phyloP scores from a whole-genome alignment of 2,329 filamentous ascomycete genomes.

The Scedosporium boydii region DNA sequence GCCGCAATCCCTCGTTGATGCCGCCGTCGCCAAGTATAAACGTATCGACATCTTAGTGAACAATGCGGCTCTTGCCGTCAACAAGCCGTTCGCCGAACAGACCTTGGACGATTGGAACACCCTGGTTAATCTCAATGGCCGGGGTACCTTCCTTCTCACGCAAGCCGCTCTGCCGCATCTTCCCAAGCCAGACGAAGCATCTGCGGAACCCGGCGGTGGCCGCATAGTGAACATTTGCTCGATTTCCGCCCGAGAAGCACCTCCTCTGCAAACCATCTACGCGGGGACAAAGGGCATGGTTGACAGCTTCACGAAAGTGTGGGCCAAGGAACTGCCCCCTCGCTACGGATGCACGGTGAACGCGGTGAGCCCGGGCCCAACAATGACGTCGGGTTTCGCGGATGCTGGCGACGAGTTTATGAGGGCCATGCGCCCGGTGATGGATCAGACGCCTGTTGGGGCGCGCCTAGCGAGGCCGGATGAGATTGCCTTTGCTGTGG shows the following conservation, averaged over 20 bases:
- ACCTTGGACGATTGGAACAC: conserved; percentile 27
- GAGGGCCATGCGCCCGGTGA: conserved; percentile 27
- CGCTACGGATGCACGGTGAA: conserved; percentile 37
- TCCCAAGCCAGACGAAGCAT: neutral
- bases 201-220: conserved; percentile 15
- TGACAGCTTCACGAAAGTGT: conserved; percentile 33
- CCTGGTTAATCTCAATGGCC: conserved; percentile 30
- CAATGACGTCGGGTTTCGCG: conserved; percentile 26
- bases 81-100: conserved; percentile 25
- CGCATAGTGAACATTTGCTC: conserved; percentile 34
- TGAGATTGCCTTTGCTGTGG: conserved; percentile 37
- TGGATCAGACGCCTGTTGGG: conserved; percentile 32
- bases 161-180: conserved; percentile 28
- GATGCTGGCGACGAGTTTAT: conserved; percentile 15
- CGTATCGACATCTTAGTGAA: conserved; percentile 30
- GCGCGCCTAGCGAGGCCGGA: conserved; percentile 29
- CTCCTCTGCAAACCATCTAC: conserved; percentile 32
- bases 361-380: conserved; percentile 31
- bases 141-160: conserved; percentile 31
- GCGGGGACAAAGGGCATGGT: conserved; percentile 40
- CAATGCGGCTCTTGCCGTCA: conserved; percentile 25
- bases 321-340: conserved; percentile 32
- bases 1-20: conserved; percentile 24
- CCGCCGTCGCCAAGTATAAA: conserved; percentile 22
- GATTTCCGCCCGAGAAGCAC: conserved; percentile 20